Base-by-base conservation (phyloP, 2,329 filamentous ascomycete species). In the Lecanoromycetidae sp. region DNA sequence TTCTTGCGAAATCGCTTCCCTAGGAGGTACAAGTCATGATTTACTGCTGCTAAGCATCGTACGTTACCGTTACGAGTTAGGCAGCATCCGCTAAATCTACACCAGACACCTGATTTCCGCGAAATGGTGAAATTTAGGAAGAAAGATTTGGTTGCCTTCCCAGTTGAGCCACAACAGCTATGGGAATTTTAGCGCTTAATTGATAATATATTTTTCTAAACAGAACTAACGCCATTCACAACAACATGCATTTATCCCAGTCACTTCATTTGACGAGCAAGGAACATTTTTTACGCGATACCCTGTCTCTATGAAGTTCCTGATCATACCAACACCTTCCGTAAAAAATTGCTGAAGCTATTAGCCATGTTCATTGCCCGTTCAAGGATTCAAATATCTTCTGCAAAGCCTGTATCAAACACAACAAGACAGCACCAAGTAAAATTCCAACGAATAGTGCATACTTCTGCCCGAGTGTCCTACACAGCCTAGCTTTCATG, bases 1-100 rank as follows among this genome's bases (percentile, higher is more conserved):
- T 68, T 70, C 73, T 70, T 75, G 72, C 71, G 70, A 69, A 71
- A 74, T 75, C 70, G 63, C 72, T 74, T 71, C 70, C 68, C 72
- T 75, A 69, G 72, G 73, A 70, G 52, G 54, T 75, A 60, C 64
- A 59, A 61, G 68, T 65, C 69, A 72, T 70, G 64, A 65, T 72
- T 75, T 71, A 76, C 57, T 65, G 66, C 61, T 63, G 13, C 29
- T 60, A 66, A 73, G 66, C 71, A 64, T 74, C 72, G 67, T 65
- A 64, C 68, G 70, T 69, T 75, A 66, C 71, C 69, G 68, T 60
- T 63, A 66, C 69, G 72, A 74, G 72, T 75, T 63, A 61, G 64
- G 60, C 64, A 63, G 68, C 66, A 67, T n/a, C 67, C 71, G 70
- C 64, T 59, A 63, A 66, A 64, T 71, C 73, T 71, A 71, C 72